phyloP scores from a whole-genome alignment of 768 basidiomycete genomes.

The Paxillus involutus region DNA sequence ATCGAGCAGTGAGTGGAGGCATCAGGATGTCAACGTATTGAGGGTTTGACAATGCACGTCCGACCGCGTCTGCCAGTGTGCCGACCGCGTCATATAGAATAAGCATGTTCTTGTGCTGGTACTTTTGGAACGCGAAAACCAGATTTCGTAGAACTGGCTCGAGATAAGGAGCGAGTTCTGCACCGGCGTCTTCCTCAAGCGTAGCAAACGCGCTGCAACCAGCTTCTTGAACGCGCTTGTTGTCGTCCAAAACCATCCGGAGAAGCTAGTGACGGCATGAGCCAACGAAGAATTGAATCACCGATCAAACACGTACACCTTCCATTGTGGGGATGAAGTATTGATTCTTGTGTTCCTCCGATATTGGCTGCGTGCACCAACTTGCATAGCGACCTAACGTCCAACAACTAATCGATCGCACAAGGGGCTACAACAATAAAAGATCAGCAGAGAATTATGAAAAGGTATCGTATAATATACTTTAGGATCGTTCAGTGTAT shows the following conservation, averaged over 20 bases:
- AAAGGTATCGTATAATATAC: conserved; percentile 38
- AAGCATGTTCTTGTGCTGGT: conserved; percentile 99
- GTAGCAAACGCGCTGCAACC: conserved; percentile 99
- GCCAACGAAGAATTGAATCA: not conserved
- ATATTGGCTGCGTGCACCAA: conserved; percentile 88
- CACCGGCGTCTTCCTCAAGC: conserved; percentile 94
- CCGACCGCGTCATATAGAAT: conserved; percentile 99
- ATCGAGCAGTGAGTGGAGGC: conserved; percentile 89
- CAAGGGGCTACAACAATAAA: conserved; percentile 67
- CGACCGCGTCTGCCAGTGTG: conserved; percentile 95
- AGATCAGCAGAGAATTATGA: not conserved
- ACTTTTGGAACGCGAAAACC: conserved; percentile 95
- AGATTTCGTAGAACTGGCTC: conserved; percentile 94
- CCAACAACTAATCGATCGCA: conserved; percentile 99
- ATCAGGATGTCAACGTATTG: conserved; percentile 92
- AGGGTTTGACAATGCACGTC: conserved; percentile 80
- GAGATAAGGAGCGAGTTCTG: conserved; percentile 87
- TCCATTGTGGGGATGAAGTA: conserved; percentile 99
- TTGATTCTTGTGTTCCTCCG: conserved; percentile 82
- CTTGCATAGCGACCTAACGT: conserved; percentile 98
- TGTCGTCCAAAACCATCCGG: conserved; percentile 95
- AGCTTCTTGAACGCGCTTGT: conserved; percentile 98
- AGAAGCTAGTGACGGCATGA: conserved; percentile 63
- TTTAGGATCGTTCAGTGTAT: conserved; percentile 88
- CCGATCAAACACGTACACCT: conserved; percentile 62